phyloP scores from a whole-genome alignment of 1,139 yeast genomes.

The Torulaspora pretoriensis region DNA sequence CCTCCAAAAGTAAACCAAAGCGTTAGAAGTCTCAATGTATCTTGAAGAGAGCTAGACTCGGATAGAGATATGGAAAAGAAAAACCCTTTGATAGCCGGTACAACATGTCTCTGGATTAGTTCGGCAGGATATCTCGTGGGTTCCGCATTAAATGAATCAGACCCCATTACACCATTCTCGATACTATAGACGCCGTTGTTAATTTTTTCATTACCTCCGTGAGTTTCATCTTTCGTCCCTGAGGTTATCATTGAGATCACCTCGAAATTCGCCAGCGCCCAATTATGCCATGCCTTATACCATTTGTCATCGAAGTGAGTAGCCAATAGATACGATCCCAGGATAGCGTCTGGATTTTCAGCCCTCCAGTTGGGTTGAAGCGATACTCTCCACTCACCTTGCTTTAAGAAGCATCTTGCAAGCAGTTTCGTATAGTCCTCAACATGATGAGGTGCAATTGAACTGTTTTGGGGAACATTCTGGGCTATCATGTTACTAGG shows the following conservation, averaged over 20 bases:
- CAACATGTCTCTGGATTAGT: conserved; percentile 76
- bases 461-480: conserved; percentile 37
- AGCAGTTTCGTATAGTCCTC: conserved; percentile 81
- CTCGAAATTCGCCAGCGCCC: conserved; percentile 98
- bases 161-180: conserved; percentile 25
- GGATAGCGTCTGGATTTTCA: conserved; percentile 60
- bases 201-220: conserved; percentile 27
- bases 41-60: conserved; percentile 82
- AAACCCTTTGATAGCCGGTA: conserved; percentile 92
- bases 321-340: conserved; percentile 88
- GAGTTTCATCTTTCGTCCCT: conserved; percentile 34
- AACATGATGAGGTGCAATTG: conserved; percentile 78
- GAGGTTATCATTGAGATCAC: conserved; percentile 69
- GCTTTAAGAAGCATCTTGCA: conserved; percentile 93
- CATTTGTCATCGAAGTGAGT: conserved; percentile 90
- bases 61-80: conserved; percentile 92
- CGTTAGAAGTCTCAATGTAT: conserved; percentile 81
- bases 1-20: conserved; percentile 98
- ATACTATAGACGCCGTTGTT: conserved; percentile 20
- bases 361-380: conserved; percentile 75
- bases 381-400: conserved; percentile 97
- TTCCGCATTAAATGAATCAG: conserved; percentile 23
- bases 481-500: conserved; percentile 81
- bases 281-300: conserved; percentile 99
- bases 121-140: conserved; percentile 46